Percentiles rank a stretch among this genome's conserved stretches.
Evolutionary conservation across 23 red algal species (phyloP).

Genomic region (Gracilaria gracilis): DNA sequence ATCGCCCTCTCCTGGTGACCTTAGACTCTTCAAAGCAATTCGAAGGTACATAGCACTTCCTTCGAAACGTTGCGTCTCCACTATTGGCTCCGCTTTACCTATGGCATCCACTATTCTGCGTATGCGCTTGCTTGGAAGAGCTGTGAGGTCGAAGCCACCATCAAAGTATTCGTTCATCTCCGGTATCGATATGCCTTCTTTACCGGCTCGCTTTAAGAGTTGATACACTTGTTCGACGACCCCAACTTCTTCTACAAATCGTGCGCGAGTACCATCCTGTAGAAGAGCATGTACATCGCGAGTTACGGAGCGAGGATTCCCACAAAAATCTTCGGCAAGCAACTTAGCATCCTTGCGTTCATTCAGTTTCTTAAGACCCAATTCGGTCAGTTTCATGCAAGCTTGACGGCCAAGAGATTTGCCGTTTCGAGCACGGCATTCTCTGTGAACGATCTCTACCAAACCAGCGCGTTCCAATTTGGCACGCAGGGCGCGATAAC

Average conservation of each 20-base stretch:
- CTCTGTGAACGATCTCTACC: constrained; percentile 21
- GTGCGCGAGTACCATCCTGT: neutral
- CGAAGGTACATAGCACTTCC: constrained; percentile 60
- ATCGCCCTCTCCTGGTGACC: neutral
- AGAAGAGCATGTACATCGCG: constrained; percentile 21
- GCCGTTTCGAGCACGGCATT: constrained; percentile 29
- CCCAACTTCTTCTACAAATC: constrained; percentile 47
- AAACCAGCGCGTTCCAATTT: constrained; percentile 23
- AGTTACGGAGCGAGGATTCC: neutral
- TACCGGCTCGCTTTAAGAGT: constrained; percentile 14
- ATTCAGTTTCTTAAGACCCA: neutral
- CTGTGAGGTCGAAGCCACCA: constrained; percentile 10
- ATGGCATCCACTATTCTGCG: constrained; percentile 59
- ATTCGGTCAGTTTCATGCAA: constrained; percentile 34
- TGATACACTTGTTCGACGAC: constrained; percentile 63
- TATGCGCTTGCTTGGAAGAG: constrained; percentile 37
- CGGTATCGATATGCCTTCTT: constrained; percentile 55
- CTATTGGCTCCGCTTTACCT: neutral
- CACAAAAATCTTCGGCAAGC: constrained; percentile 1
- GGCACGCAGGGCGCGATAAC: constrained; percentile 39
- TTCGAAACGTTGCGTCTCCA: constrained; percentile 48
- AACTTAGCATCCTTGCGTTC: constrained; percentile 7
- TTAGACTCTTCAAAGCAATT: constrained; percentile 6
- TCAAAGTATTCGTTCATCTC: constrained; percentile 49
- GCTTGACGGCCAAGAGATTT: constrained; percentile 31